phyloP scores from a whole-genome alignment of 176 grass and related monocot genomes.

The Musa beccarii region DNA sequence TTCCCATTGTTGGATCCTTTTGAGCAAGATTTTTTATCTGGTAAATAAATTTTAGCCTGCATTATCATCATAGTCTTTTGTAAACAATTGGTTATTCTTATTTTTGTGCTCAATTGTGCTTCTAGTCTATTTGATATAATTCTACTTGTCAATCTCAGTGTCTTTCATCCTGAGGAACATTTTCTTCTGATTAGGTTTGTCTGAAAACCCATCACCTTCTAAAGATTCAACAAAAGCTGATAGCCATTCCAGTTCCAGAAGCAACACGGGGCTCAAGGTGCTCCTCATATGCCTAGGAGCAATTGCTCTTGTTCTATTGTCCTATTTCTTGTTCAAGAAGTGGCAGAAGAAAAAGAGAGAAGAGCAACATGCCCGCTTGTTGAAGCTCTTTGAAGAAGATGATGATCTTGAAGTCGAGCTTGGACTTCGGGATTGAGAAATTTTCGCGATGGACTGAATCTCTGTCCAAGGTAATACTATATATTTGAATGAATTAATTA shows the following conservation, averaged over 20 bases:
- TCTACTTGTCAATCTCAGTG: neutral
- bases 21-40: neutral
- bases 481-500: neutral
- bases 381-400: conserved; percentile 22
- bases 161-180: neutral
- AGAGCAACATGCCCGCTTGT: conserved; percentile 14
- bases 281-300: conserved; percentile 1
- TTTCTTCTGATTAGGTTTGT: conserved; percentile 20
- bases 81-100: no score
- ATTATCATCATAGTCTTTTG: no score
- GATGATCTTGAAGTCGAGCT: conserved; percentile 21
- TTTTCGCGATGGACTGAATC: neutral
- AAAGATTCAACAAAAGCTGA: neutral
- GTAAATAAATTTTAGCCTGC: no score
- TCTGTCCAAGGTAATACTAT: neutral
- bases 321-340: conserved; percentile 18
- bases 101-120: no score
- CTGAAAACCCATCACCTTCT: conserved; percentile 5
- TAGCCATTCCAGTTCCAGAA: neutral
- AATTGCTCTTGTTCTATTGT: neutral
- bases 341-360: conserved; percentile 23
- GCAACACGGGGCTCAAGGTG: conserved; percentile 1
- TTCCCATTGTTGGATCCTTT: no score
- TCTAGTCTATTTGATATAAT: neutral
- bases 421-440: conserved; percentile 17